Evolutionary conservation across 768 basidiomycete genomes (phyloP), one percentile per base, ranked within the genome.

Genomic region (Termitomyces sp.): DNA sequence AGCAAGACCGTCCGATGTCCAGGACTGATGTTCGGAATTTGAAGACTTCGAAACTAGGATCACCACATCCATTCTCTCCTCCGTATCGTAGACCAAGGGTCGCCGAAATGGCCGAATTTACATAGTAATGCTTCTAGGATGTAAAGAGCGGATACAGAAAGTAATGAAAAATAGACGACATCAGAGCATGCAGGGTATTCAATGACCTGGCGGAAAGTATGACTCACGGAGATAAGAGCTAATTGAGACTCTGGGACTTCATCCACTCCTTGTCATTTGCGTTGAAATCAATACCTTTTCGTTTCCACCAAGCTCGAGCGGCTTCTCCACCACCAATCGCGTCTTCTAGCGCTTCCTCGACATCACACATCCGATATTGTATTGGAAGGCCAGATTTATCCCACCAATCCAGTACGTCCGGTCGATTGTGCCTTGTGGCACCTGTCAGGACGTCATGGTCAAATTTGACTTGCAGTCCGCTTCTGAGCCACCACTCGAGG

Each of bases 371-470:
- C 50, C 93, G 82, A 69, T 92, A 95, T 63, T 89, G 88, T 54
- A 94, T 83, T 3, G 88, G 79, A 47, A 94, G 73, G 7, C 87
- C 87, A 39, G 82, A 87, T 63, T 80, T 81, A 58, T 89, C 81
- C 93, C 93, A 94, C 92, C 92, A 95, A 57, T 91, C 86, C 22
- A 95, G 72, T 29, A 92, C 88, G 60, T 88, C 87, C 23, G 87
- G 85, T 38, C 88, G 79, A 59, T 92, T 90, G 67, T 91, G 85
- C 61, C 85, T 77, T 25, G 92, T 93, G 25, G 92, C 92, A 23
- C 88, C 85, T 4, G 80, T 82, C 51, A 94, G 76, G 9, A 83
- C 86, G 56, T 94, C 91, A 56, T 83, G 85, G 64, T 94, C 90
- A 66, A 88, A 94, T 40, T 85, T 77, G 51, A 93, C 71, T 62